These are phyloP conservation scores for Diaporthe batatas DNA, from an alignment of 2,329 filamentous ascomycete genomes.

Conservation along the genomic window DNA sequence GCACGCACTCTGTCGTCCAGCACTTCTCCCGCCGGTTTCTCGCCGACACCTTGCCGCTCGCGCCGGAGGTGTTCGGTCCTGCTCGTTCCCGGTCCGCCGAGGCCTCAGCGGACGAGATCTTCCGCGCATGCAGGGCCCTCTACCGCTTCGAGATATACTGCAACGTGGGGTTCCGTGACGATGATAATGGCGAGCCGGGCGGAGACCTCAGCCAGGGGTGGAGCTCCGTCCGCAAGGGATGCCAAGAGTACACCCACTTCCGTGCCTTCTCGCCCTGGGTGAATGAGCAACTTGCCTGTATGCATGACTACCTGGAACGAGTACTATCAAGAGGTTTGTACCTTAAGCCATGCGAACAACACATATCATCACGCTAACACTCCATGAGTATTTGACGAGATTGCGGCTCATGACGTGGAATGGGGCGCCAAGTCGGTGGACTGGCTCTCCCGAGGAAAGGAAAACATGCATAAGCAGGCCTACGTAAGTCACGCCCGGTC, in stretches of 20 bases:
- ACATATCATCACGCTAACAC: neutral
- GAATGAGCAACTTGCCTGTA: conserved; percentile 1
- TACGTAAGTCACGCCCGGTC: too few species aligned
- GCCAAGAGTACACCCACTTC: neutral
- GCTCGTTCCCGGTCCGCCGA: neutral
- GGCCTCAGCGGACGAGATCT: neutral
- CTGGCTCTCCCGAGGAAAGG: neutral
- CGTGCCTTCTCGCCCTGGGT: neutral
- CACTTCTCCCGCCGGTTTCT: neutral
- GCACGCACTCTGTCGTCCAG: neutral
- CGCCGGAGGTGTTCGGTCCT: neutral
- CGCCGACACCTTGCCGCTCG: conserved; percentile 1
- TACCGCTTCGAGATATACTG: neutral
- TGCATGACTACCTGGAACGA: neutral
- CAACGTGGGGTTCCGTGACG: neutral
- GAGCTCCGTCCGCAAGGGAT: neutral
- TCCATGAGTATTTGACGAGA: neutral
- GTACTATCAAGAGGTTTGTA: neutral
- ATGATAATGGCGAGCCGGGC: neutral
- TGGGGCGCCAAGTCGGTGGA: neutral
- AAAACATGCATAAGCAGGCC: neutral
- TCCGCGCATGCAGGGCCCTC: neutral
- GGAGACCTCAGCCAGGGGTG: neutral
- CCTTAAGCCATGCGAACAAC: neutral
- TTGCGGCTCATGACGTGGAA: neutral